Evolutionary conservation across 306 rosid species (phyloP).

Genomic region (Acmispon strigosus): DNA sequence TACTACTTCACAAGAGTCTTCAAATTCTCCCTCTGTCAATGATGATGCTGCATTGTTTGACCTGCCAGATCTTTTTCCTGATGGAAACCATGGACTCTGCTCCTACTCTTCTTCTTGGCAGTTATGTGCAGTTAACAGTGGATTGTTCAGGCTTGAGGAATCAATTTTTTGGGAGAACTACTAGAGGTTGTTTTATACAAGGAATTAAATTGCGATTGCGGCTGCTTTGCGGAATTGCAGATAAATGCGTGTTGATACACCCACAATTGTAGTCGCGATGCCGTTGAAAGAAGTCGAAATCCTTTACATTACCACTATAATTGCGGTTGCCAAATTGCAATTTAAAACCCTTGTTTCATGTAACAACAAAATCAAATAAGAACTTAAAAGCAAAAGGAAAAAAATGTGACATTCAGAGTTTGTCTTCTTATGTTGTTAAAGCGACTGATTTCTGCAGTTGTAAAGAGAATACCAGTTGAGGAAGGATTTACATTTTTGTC

Average conservation of each 20-base stretch:
- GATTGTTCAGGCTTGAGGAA: constrained; percentile 45
- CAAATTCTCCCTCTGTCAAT: constrained; percentile 21
- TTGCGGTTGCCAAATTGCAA: too few relatives aligned
- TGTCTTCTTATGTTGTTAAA: not conserved
- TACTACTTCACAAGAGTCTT: constrained; percentile 6
- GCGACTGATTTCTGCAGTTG: not conserved
- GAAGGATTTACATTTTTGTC: not conserved
- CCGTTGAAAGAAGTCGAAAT: too few relatives aligned
- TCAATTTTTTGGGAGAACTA: constrained; percentile 55
- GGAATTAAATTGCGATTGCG: too few relatives aligned
- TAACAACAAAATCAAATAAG: not conserved
- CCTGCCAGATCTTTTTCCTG: constrained; percentile 73
- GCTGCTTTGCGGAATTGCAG: too few relatives aligned
- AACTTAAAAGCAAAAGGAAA: too few relatives aligned
- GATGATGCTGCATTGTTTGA: constrained; percentile 71
- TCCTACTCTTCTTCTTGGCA: constrained; percentile 53
- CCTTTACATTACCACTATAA: too few relatives aligned
- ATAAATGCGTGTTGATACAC: too few relatives aligned
- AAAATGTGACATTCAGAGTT: not conserved
- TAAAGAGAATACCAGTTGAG: not conserved
- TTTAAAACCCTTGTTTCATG: not conserved
- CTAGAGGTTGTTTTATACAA: not conserved
- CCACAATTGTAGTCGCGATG: too few relatives aligned
- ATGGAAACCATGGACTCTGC: constrained; percentile 31
- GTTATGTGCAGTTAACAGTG: constrained; percentile 50